Base-by-base conservation (phyloP, 2,329 filamentous ascomycete genomes). In the Stromatinia cepivora region DNA sequence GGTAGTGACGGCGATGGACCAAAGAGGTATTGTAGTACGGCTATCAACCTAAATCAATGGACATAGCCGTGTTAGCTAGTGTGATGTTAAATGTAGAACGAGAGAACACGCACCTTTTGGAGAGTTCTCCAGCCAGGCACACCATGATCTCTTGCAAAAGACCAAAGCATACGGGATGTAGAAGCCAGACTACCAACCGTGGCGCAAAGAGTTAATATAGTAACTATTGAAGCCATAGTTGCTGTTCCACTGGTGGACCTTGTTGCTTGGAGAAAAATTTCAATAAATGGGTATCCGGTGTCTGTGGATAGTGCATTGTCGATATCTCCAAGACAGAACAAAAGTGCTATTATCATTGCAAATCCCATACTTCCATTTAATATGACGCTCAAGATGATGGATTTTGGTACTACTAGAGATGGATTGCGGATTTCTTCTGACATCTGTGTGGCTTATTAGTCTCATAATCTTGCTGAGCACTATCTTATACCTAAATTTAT, bases 181-280 rank as follows among this genome's bases (percentile, higher is more conserved):
- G 73, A 78, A 70, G 72, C 79, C 62, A 75, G 76, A 67, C 77
- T 77, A 15, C 78, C 76, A 58, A 82, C 78, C 31, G 77, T 79
- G 25, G 77, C 78, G 63, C 78, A 80, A 42, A 80, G 76, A 9
- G 79, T 75, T 1, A 81, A 72, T 8, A 80, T 74, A 45, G 80
- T 78, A 15, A 84, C 78, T 22, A 84, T 79, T 0, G 81, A 79
- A 0, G 81, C 79, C 80, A 87, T 83, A 15, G 81, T 79, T 15
- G 81, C 82, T 1, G 84, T 81, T 0, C 81, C 84, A 1, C 77
- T 79, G 4, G 76, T 74, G n/a, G 64, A 70, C 77, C 86, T 82
- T 7, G 81, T 81, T 13, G 81, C 82, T 3, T 83, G 82, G 1
- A 81, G 82, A 69, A 88, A 87, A 50, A 87, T 82, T 36, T 84